Conservation (phyloP, 805 yeast species). For the Sugiyamaella marilandica region DNA sequence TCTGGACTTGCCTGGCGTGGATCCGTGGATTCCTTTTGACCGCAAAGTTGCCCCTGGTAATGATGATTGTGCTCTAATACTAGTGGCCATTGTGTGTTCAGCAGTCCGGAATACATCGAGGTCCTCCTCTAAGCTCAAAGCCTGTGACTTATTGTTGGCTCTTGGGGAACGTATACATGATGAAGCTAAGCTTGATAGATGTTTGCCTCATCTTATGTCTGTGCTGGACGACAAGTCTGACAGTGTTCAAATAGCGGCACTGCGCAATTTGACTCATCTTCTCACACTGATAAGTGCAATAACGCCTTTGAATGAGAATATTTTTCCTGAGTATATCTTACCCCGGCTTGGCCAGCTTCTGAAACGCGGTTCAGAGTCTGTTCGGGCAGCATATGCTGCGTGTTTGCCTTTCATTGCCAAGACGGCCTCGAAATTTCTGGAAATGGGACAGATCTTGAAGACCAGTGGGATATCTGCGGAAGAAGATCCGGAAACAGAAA, state of each 20-base stretch:
- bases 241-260: constrained; percentile 61
- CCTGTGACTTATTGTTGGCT: constrained; percentile 70
- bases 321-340: constrained; percentile 77
- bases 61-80: constrained; percentile 47
- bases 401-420: constrained; percentile 70
- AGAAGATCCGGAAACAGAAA: constrained; percentile 45
- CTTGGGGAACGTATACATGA: constrained; percentile 74
- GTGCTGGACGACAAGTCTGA: constrained; percentile 64
- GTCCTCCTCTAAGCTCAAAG: constrained; percentile 57
- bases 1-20: constrained; percentile 20
- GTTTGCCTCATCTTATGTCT: constrained; percentile 73
- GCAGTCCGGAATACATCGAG: constrained; percentile 56
- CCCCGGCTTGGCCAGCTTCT: constrained; percentile 58
- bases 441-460: constrained; percentile 49
- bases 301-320: constrained; percentile 66
- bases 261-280: constrained; percentile 63
- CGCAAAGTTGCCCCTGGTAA: constrained; percentile 24
- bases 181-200: constrained; percentile 78
- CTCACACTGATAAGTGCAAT: constrained; percentile 57
- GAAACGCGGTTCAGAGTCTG: constrained; percentile 39
- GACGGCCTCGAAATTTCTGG: constrained; percentile 58
- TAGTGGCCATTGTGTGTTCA: constrained; percentile 55
- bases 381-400: constrained; percentile 64
- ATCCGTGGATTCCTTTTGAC: constrained; percentile 16
- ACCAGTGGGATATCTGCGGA: constrained; percentile 32